These are phyloP conservation scores for Dendrobium chrysotoxum DNA, from an alignment of 106 monocot genomes.

Conservation along the genomic window DNA sequence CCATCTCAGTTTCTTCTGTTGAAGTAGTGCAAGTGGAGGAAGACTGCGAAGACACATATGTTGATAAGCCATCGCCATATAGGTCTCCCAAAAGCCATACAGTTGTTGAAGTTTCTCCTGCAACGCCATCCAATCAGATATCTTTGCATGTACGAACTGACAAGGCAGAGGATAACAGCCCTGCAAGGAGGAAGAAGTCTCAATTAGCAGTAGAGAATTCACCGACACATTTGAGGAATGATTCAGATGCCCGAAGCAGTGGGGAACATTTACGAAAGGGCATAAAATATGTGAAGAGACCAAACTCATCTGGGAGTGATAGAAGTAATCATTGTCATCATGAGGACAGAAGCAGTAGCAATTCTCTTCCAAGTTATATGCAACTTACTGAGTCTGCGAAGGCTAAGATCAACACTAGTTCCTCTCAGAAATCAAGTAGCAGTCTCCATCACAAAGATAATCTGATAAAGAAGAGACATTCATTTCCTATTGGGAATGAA, in stretches of 20 bases:
- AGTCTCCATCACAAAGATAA: constrained; percentile 55
- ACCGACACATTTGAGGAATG: constrained; percentile 30
- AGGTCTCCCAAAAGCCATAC: constrained; percentile 53
- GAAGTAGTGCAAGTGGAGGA: constrained; percentile 12
- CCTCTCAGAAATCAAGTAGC: constrained; percentile 73
- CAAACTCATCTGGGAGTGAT: constrained; percentile 23
- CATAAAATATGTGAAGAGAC: constrained; percentile 35
- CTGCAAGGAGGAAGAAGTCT: constrained; percentile 20
- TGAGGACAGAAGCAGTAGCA: constrained; percentile 47
- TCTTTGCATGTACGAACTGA: constrained; percentile 37
- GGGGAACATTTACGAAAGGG: constrained; percentile 30
- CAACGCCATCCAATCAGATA: constrained; percentile 55
- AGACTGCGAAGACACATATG: constrained; percentile 19
- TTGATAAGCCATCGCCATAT: constrained; percentile 31
- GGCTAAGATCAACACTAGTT: constrained; percentile 51
- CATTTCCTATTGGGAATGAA: constrained; percentile 58
- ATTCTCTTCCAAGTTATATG: constrained; percentile 89
- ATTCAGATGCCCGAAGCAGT: constrained; percentile 33
- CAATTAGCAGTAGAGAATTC: constrained; percentile 37
- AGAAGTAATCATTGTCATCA: constrained; percentile 41
- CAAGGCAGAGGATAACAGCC: constrained; percentile 21
- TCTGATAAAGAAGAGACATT: constrained; percentile 64
- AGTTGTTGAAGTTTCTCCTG: constrained; percentile 33
- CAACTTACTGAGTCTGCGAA: constrained; percentile 90
- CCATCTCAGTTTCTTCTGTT: not conserved